Conservation (phyloP, 148 eudicot species). For the Silene conica region DNA sequence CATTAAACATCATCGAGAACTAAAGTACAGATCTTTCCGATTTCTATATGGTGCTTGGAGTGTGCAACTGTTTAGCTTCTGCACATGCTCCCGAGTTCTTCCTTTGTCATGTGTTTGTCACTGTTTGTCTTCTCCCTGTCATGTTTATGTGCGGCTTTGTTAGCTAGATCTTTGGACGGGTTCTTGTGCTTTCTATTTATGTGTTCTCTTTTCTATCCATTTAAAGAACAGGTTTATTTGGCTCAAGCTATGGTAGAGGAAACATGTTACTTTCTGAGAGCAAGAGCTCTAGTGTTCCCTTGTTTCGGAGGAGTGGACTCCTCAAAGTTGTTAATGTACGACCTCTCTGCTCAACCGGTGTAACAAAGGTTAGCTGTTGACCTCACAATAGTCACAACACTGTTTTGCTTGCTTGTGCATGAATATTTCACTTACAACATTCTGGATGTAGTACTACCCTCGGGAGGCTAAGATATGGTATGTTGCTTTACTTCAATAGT, state of each 20-base stretch:
- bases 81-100: neutral
- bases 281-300: conserved; percentile 17
- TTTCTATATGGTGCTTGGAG: neutral
- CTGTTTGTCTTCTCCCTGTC: neutral
- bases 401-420: conserved; percentile 1
- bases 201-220: neutral
- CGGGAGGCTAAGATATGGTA: neutral
- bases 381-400: neutral
- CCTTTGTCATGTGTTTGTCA: neutral
- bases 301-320: conserved; percentile 12
- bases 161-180: neutral
- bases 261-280: conserved; percentile 16
- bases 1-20: neutral
- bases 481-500: neutral
- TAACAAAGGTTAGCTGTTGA: conserved; percentile 18
- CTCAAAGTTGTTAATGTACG: conserved; percentile 2
- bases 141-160: neutral
- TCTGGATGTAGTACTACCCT: neutral
- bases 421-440: neutral
- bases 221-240: conserved; percentile 9
- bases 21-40: neutral
- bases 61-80: neutral
- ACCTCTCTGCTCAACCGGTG: conserved; percentile 1
- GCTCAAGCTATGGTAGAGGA: conserved; percentile 21
- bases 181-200: neutral